Evolutionary conservation across 2,329 filamentous ascomycete genomes (phyloP).

Genomic region (Pseudogymnoascus verrucosus): DNA sequence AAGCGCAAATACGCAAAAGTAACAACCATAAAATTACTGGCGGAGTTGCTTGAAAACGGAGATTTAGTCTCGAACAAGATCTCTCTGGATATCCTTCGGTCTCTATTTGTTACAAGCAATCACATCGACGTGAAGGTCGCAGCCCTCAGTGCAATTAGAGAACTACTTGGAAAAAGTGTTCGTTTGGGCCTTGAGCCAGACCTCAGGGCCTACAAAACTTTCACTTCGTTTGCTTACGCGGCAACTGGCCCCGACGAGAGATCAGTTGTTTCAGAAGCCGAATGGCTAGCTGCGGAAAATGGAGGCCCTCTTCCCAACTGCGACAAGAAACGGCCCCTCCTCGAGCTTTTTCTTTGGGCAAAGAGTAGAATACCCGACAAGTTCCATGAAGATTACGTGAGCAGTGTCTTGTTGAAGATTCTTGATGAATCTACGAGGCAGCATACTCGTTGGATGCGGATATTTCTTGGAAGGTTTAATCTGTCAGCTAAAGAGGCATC

Average conservation of each 20-base stretch:
- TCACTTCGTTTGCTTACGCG: not conserved
- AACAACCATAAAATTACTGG: not conserved
- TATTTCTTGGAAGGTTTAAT: not conserved
- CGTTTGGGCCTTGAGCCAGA: not conserved
- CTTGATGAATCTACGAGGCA: not conserved
- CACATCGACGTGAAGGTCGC: not conserved
- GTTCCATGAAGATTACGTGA: not conserved
- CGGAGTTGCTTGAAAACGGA: not conserved
- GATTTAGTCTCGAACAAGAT: not conserved
- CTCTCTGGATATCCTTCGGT: not conserved
- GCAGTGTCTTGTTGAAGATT: not conserved
- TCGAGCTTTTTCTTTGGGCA: not conserved
- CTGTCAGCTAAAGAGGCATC: not conserved
- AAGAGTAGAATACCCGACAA: not conserved
- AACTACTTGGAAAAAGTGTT: not conserved
- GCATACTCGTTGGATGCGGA: not conserved
- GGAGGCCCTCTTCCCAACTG: not conserved
- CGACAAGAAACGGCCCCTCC: not conserved
- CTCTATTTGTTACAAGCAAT: not conserved
- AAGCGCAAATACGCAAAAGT: not conserved
- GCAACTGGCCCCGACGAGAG: not conserved
- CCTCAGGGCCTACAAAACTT: not conserved
- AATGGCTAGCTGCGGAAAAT: not conserved
- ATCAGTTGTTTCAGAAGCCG: not conserved
- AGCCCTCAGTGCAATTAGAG: not conserved